Base-by-base conservation (phyloP, 148 eudicot species). In the Cornus controversa region DNA sequence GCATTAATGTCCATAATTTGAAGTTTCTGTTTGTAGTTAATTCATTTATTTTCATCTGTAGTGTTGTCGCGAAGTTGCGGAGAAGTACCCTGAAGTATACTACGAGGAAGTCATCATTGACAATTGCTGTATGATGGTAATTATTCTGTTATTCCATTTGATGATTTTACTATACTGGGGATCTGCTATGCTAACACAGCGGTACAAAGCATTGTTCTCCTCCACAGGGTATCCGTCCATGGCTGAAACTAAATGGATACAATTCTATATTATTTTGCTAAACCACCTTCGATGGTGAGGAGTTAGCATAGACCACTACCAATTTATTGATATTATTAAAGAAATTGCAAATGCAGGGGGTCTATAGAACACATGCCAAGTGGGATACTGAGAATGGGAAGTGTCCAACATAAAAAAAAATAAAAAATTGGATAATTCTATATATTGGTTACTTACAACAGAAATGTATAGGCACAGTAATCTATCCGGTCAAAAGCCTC, bases 51-150 rank as follows among this genome's bases (percentile, higher is more conserved):
- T 60, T 60, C 25, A 60, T 60, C 24, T 60, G 64, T n/a, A 60
- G 64, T 60, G 64, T 60, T 60, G 64, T 60, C 64, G 24, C 5
- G 64, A 60, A 20, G 64, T 60, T 20, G 64, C 64, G 3, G 64
- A 60, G 64, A 60, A 60, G 25, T 60, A 60, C 64, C 64, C 64
- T 60, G 64, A 60, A 60, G 6, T 60, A 60, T 2, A 60, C 25
- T 60, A 60, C 22, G 64, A 60, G 64, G 64, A 60, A 60, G 64
- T 60, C 64, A 60, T 60, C 23, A 60, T 60, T 60, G 64, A 60
- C 24, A 60, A 60, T 22, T 60, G 64, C 24, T 60, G 64, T 60
- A 60, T 60, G 64, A 60, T 60, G 64, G 64, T 60, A 60, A 25
- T 60, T 14, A 60, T 60, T 60, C 45, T 40, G 45, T 40, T 40